Evolutionary conservation across 345 rosid genomes (phyloP).

Genomic region (Citrus hindsii): DNA sequence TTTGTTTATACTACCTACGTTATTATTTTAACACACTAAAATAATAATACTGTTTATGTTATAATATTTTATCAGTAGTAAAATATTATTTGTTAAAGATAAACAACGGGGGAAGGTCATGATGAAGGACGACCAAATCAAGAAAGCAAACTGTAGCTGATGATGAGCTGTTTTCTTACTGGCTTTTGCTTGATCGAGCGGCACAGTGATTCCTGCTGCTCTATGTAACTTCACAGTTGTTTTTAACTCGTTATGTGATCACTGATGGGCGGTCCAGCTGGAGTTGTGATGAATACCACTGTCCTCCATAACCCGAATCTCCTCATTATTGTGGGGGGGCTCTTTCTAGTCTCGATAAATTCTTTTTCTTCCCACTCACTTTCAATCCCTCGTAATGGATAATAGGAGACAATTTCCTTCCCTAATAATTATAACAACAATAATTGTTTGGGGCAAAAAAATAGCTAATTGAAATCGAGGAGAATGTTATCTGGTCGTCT

Average conservation of each 20-base stretch:
- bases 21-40: too few relatives aligned
- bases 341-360: too few relatives aligned
- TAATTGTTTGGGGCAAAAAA: too few relatives aligned
- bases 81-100: too few relatives aligned
- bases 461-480: fast-evolving
- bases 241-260: neutral
- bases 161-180: neutral
- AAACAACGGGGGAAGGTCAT: too few relatives aligned
- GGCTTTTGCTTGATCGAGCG: neutral
- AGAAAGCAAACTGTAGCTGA: neutral
- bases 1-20: too few relatives aligned
- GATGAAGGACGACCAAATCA: neutral
- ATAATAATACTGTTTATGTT: too few relatives aligned
- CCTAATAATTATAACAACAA: neutral
- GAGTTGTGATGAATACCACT: neutral
- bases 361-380: too few relatives aligned
- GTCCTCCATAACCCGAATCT: neutral
- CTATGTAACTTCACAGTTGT: neutral
- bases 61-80: too few relatives aligned
- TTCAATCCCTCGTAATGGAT: too few relatives aligned
- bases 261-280: neutral
- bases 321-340: too few relatives aligned
- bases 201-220: neutral
- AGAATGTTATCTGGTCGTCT: fast-evolving
- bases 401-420: neutral